phyloP scores from a whole-genome alignment of 1,284 basidiomycete species.

The Ganoderma lucidum region DNA sequence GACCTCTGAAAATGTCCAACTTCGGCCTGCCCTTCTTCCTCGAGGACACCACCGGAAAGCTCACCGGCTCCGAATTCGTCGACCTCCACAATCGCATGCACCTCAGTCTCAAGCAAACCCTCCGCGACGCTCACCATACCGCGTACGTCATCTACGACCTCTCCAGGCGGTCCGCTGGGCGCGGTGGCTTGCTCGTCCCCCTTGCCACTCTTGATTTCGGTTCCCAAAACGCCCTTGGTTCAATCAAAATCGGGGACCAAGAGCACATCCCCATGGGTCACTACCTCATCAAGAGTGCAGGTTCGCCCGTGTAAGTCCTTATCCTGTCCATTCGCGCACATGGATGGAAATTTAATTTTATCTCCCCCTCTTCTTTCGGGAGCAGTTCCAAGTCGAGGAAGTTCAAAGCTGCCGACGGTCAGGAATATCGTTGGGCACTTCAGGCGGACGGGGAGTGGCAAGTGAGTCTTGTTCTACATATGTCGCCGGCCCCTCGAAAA shows the following conservation, averaged over 20 bases:
- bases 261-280: constrained; percentile 54
- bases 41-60: constrained; percentile 63
- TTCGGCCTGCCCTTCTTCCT: constrained; percentile 68
- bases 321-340: not conserved
- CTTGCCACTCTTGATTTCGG: constrained; percentile 60
- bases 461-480: constrained; percentile 45
- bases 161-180: constrained; percentile 28
- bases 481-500: too few relatives aligned
- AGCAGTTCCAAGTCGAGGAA: constrained; percentile 53
- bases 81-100: constrained; percentile 70
- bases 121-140: constrained; percentile 47
- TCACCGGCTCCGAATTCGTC: constrained; percentile 61
- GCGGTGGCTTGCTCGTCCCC: constrained; percentile 44
- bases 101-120: constrained; percentile 57
- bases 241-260: constrained; percentile 52
- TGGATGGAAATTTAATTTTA: too few relatives aligned
- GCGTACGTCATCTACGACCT: constrained; percentile 62
- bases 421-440: constrained; percentile 66
- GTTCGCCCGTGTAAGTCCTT: constrained; percentile 47
- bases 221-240: constrained; percentile 56
- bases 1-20: constrained; percentile 45
- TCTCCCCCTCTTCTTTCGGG: not conserved
- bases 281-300: constrained; percentile 55
- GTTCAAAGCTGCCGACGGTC: constrained; percentile 64
- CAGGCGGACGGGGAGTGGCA: constrained; percentile 61